Evolutionary conservation across 2,329 filamentous ascomycete species (phyloP).

Genomic region (Ophiostoma himal-ulmi): DNA sequence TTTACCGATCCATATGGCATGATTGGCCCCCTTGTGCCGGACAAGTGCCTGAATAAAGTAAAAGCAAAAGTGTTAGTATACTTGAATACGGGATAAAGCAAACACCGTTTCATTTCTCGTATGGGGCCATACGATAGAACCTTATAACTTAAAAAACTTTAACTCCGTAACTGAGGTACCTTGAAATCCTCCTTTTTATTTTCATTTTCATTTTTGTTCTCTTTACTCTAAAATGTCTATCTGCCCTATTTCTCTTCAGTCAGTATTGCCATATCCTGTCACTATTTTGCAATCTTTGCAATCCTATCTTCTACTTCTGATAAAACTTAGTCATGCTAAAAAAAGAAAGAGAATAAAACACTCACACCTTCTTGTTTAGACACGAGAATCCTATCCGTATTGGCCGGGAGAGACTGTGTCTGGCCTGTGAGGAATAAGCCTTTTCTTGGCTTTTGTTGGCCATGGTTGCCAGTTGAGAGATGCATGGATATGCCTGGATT

Average conservation of each 20-base stretch:
- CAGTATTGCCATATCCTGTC: no score
- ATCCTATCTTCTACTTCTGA: background rate
- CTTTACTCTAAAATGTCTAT: background rate
- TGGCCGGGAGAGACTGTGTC: background rate
- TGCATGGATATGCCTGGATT: background rate
- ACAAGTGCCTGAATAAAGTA: background rate
- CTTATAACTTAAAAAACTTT: background rate
- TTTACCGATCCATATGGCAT: background rate
- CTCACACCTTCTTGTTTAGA: background rate
- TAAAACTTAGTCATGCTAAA: no score
- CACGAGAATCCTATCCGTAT: background rate
- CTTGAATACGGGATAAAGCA: background rate
- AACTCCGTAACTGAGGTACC: background rate
- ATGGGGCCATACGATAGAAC: background rate
- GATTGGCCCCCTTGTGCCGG: background rate
- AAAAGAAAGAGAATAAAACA: background rate
- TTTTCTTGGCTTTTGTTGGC: constrained; percentile 1
- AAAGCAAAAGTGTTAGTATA: background rate
- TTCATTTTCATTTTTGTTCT: background rate
- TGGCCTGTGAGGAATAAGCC: background rate
- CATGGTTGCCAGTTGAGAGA: background rate
- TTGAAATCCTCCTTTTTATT: background rate
- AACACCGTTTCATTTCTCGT: background rate
- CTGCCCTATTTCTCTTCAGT: background rate
- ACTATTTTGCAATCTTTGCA: background rate